Conservation (phyloP, 352 stramenopile genomes). For the Stephanocyclus meneghinianus region DNA sequence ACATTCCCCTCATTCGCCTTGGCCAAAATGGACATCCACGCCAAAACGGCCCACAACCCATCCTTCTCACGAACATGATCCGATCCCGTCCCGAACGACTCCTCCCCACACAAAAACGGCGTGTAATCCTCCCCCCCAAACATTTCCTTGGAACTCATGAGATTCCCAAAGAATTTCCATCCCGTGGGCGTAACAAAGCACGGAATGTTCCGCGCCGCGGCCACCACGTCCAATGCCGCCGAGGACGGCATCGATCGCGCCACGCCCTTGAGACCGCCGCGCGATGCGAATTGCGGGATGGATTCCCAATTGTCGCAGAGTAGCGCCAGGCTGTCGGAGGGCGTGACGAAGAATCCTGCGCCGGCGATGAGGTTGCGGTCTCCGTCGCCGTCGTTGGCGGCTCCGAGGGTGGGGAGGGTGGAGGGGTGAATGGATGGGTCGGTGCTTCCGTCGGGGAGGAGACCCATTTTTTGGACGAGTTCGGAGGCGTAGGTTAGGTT, state of each 20-base stretch:
- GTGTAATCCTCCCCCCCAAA: conserved; percentile 92
- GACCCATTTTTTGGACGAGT: conserved; percentile 89
- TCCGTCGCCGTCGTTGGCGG: conserved; percentile 96
- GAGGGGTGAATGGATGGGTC: conserved; percentile 67
- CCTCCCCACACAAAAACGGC: conserved; percentile 98
- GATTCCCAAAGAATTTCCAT: conserved; percentile 99
- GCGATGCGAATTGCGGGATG: conserved; percentile 95
- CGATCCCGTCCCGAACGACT: conserved; percentile 96
- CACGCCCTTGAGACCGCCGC: conserved; percentile 90
- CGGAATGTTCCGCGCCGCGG: conserved; percentile 89
- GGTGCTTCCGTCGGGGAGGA: conserved; percentile 85
- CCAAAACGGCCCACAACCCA: conserved; percentile 97
- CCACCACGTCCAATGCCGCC: conserved; percentile 95
- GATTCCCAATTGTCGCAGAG: conserved; percentile 94
- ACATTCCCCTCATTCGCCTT: conserved; percentile 78
- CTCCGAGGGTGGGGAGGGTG: conserved; percentile 87
- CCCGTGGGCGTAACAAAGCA: conserved; percentile 98
- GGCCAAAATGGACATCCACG: conserved; percentile 98
- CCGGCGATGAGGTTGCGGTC: conserved; percentile 99
- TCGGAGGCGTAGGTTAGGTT: conserved; percentile 98
- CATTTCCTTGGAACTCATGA: conserved; percentile 97
- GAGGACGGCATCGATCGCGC: conserved; percentile 98
- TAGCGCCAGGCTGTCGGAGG: conserved; percentile 97
- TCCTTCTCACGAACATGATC: conserved; percentile 99
- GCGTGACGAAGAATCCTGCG: conserved; percentile 97